These are phyloP conservation scores for Teratosphaeriaceae sp. DNA, from an alignment of 2,329 filamentous ascomycete genomes.

Conservation along the genomic window DNA sequence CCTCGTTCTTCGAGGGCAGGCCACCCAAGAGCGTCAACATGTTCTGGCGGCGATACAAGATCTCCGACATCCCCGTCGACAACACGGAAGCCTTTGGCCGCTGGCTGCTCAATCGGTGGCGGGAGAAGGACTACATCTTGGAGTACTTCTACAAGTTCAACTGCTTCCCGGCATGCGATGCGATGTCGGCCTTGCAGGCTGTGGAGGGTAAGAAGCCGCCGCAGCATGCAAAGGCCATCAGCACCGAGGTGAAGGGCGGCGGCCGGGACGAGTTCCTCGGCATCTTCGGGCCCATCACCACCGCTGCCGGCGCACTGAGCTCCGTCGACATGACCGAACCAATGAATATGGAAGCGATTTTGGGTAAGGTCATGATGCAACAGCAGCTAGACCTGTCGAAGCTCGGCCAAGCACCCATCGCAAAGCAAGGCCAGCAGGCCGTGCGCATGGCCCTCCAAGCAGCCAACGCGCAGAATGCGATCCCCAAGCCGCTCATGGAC, in stretches of 20 bases:
- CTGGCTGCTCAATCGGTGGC: constrained; percentile 84
- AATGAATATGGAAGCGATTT: constrained; percentile 29
- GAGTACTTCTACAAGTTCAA: constrained; percentile 70
- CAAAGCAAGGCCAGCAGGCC: constrained; percentile 23
- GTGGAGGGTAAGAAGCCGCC: constrained; percentile 32
- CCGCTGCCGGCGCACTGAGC: constrained; percentile 43
- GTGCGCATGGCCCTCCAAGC: constrained; percentile 26
- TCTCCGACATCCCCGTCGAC: constrained; percentile 75
- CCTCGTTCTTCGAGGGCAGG: constrained; percentile 81
- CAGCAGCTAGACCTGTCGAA: constrained; percentile 25
- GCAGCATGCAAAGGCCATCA: constrained; percentile 38
- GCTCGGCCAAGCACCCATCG: constrained; percentile 21
- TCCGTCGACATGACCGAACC: constrained; percentile 36
- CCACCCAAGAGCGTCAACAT: constrained; percentile 95
- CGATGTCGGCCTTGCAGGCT: constrained; percentile 28
- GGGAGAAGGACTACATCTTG: constrained; percentile 83
- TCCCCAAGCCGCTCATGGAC: constrained; percentile 24
- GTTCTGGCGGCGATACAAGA: constrained; percentile 81
- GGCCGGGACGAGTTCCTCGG: constrained; percentile 47
- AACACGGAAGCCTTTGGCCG: constrained; percentile 67
- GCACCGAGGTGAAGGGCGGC: constrained; percentile 43
- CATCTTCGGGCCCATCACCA: constrained; percentile 46
- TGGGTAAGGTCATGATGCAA: constrained; percentile 28
- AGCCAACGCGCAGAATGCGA: constrained; percentile 23
- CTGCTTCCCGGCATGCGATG: constrained; percentile 66